A percentile compares a stretch with the other conserved stretches of the same genome.
phyloP scores from a whole-genome alignment of 139 green algal species.

The Mesostigma viride region DNA sequence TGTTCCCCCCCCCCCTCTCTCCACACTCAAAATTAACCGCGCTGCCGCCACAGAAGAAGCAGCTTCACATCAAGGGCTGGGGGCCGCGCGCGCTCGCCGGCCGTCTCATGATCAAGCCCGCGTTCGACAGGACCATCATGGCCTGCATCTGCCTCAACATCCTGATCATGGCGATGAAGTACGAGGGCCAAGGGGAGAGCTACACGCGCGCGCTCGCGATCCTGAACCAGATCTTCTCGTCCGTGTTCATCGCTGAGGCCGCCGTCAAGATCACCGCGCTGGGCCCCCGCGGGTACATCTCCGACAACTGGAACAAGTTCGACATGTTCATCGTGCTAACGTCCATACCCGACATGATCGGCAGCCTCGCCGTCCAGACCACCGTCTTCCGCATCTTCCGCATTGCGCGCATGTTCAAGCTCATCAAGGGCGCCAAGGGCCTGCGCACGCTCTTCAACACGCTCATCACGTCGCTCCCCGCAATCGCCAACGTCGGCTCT shows the following conservation, averaged over 20 bases:
- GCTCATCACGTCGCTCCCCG: slow-evolving; percentile 9
- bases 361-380: too few relatives aligned
- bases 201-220: slow-evolving; percentile 6
- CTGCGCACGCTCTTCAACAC: slow-evolving; percentile 22
- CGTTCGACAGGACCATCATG: slow-evolving; percentile 26
- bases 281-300: slow-evolving; percentile 26
- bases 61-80: too few relatives aligned
- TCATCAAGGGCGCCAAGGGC: slow-evolving; percentile 13
- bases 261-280: slow-evolving; percentile 31
- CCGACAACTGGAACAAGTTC: slow-evolving; percentile 29
- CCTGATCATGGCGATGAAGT: slow-evolving; percentile 13
- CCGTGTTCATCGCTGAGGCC: slow-evolving; percentile 35
- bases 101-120: neutral
- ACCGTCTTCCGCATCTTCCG: slow-evolving; percentile 16
- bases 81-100: too few relatives aligned
- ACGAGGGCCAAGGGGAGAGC: slow-evolving; percentile 9
- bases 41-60: too few relatives aligned
- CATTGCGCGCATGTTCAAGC: slow-evolving; percentile 25
- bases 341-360: slow-evolving; percentile 10
- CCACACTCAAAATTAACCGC: too few relatives aligned
- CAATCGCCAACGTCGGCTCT: slow-evolving; percentile 22
- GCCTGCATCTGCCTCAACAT: slow-evolving; percentile 21
- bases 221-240: slow-evolving; percentile 37
- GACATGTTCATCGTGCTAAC: slow-evolving; percentile 25
- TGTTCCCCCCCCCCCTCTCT: too few relatives aligned